phyloP scores from a whole-genome alignment of 2,329 filamentous ascomycete species.

The Penicillium italicum region DNA sequence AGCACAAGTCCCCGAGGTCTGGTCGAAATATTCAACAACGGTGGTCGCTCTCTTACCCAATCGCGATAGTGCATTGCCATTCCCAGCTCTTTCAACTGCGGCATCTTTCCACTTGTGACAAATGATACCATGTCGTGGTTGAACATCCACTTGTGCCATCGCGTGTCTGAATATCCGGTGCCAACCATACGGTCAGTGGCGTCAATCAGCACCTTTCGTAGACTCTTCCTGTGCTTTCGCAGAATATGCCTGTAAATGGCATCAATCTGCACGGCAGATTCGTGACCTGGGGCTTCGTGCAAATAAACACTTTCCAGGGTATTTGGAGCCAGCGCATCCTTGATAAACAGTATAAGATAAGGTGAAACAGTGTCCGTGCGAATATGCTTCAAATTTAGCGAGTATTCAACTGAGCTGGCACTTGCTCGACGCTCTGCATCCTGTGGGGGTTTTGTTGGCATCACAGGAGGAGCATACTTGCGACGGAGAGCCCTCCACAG shows the following conservation, averaged over 20 bases:
- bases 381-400: slow-evolving; percentile 66
- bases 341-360: slow-evolving; percentile 68
- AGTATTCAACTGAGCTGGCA: slow-evolving; percentile 48
- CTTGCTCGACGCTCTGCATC: slow-evolving; percentile 6
- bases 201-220: slow-evolving; percentile 71
- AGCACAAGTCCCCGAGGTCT: slow-evolving; percentile 10
- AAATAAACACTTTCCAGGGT: slow-evolving; percentile 75
- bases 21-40: neutral
- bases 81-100: slow-evolving; percentile 65
- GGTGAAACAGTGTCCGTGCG: slow-evolving; percentile 71
- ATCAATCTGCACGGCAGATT: slow-evolving; percentile 62
- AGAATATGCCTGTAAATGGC: slow-evolving; percentile 68
- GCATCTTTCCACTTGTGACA: slow-evolving; percentile 74
- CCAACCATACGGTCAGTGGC: slow-evolving; percentile 56
- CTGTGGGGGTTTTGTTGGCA: slow-evolving; percentile 9
- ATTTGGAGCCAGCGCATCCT: slow-evolving; percentile 73
- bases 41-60: slow-evolving; percentile 58
- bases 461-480: slow-evolving; percentile 52
- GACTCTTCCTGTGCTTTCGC: slow-evolving; percentile 65
- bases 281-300: slow-evolving; percentile 59
- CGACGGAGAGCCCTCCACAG: slow-evolving; percentile 70
- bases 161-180: slow-evolving; percentile 35
- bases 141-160: slow-evolving; percentile 69
- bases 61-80: slow-evolving; percentile 70
- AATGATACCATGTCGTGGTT: slow-evolving; percentile 66